Evolutionary conservation across 2,329 filamentous ascomycete genomes (phyloP).

Genomic region (Sclerotiophoma versabilis): DNA sequence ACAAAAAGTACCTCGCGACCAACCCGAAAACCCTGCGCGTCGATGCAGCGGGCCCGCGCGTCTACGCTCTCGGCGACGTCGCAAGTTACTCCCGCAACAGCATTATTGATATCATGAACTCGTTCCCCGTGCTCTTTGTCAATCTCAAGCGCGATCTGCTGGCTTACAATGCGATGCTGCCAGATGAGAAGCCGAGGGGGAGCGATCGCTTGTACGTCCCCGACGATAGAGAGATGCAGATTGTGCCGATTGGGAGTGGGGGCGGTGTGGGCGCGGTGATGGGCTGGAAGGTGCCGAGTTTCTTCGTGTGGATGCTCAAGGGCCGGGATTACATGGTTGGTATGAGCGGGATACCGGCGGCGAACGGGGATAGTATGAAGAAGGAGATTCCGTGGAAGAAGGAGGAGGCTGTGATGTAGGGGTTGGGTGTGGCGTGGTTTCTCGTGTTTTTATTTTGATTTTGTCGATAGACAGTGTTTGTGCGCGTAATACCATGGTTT

Average conservation of each 20-base stretch:
- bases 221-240: constrained; percentile 33
- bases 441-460: no score
- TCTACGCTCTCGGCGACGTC: constrained; percentile 60
- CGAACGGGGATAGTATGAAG: constrained; percentile 29
- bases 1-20: constrained; percentile 57
- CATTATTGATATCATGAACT: constrained; percentile 50
- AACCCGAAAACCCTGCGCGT: constrained; percentile 56
- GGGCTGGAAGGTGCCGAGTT: constrained; percentile 49
- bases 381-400: constrained; percentile 37
- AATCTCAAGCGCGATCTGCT: constrained; percentile 59
- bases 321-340: constrained; percentile 50
- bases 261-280: constrained; percentile 48
- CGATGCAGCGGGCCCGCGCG: constrained; percentile 52
- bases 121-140: constrained; percentile 50
- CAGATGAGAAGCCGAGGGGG: constrained; percentile 32
- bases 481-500: background rate
- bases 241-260: constrained; percentile 42
- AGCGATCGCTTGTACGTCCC: constrained; percentile 34
- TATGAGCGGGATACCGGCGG: constrained; percentile 21
- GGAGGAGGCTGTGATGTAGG: constrained; percentile 29
- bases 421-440: background rate
- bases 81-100: constrained; percentile 52
- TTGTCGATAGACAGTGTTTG: no score
- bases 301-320: constrained; percentile 51
- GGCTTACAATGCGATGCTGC: constrained; percentile 27